Percentiles rank a stretch among this genome's conserved stretches.
These are phyloP conservation scores for Cladophialophora chaetospira DNA, from an alignment of 2,329 filamentous ascomycete species.

Conservation along the genomic window DNA sequence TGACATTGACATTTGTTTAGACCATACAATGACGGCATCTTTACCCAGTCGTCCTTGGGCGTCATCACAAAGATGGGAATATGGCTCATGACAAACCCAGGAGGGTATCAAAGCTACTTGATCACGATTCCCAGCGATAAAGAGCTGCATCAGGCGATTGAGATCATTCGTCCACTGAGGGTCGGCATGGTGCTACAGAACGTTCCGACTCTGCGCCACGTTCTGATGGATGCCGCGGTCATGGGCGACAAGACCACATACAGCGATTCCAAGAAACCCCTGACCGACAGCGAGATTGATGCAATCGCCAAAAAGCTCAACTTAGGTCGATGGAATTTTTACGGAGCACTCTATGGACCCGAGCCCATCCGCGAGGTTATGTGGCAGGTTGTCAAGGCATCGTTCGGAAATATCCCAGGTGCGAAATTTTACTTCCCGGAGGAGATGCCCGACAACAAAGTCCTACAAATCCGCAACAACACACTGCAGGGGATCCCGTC, in stretches of 20 bases:
- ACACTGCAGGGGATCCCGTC: conserved; percentile 35
- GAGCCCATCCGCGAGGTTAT: conserved; percentile 38
- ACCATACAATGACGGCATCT: conserved; percentile 42
- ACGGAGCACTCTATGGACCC: conserved; percentile 50
- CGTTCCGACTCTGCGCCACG: conserved; percentile 50
- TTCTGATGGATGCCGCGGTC: conserved; percentile 49
- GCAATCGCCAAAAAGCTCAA: conserved; percentile 44
- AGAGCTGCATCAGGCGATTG: conserved; percentile 47
- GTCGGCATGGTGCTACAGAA: conserved; percentile 50
- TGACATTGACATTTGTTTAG: no score
- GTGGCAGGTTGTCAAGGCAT: conserved; percentile 45
- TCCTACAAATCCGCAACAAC: conserved; percentile 36
- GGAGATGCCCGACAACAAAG: conserved; percentile 40
- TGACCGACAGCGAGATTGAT: conserved; percentile 46
- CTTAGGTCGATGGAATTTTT: conserved; percentile 55
- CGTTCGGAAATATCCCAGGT: conserved; percentile 48
- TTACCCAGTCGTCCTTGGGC: conserved; percentile 54
- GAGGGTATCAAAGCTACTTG: conserved; percentile 49
- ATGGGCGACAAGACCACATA: conserved; percentile 33
- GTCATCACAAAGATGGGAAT: conserved; percentile 2
- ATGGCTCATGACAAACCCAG: conserved; percentile 50
- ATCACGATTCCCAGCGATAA: conserved; percentile 53
- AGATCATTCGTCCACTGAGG: conserved; percentile 43
- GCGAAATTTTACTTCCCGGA: conserved; percentile 47
- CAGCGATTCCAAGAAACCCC: conserved; percentile 37